phyloP scores from a whole-genome alignment of 2,329 filamentous ascomycete genomes.

The Bipolaris oryzae region DNA sequence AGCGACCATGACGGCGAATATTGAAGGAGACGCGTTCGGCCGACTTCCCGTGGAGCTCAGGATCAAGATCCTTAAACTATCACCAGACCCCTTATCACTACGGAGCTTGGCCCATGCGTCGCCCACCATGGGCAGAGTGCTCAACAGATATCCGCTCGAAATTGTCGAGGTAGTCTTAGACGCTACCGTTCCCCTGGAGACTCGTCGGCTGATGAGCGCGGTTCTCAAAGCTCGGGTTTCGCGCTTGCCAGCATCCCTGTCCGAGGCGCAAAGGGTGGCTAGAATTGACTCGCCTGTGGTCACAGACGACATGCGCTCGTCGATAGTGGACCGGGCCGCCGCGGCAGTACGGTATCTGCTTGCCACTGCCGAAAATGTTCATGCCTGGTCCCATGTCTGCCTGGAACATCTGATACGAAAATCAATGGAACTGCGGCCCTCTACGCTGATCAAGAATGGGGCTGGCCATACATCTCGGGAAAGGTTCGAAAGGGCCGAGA shows the following conservation, averaged over 20 bases:
- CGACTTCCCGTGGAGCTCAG: constrained; percentile 14
- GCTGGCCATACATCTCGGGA: not conserved
- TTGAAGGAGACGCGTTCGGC: constrained; percentile 8
- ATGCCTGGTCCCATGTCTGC: constrained; percentile 14
- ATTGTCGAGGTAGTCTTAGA: constrained; percentile 12
- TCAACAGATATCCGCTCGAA: constrained; percentile 17
- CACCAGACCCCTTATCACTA: constrained; percentile 9
- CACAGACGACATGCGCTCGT: constrained; percentile 1
- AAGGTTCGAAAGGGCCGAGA: constrained; percentile 12
- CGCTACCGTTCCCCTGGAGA: constrained; percentile 7
- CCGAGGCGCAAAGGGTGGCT: constrained; percentile 1
- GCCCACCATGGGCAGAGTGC: constrained; percentile 10
- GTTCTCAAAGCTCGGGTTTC: constrained; percentile 2
- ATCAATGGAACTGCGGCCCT: constrained; percentile 11
- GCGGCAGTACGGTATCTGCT: constrained; percentile 8
- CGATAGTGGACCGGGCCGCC: constrained; percentile 2
- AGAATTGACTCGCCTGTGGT: not conserved
- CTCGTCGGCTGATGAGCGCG: not conserved
- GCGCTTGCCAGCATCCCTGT: not conserved
- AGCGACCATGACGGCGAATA: constrained; percentile 1
- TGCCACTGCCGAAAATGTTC: constrained; percentile 5
- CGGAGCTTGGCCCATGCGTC: constrained; percentile 10
- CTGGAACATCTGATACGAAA: constrained; percentile 16
- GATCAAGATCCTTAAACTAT: constrained; percentile 12
- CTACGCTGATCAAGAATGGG: constrained; percentile 6